A percentile compares a stretch with the other conserved stretches of the same genome.
phyloP scores from a whole-genome alignment of 371 early-diverging fungal species.

The Homolaphlyctis polyrhiza region DNA sequence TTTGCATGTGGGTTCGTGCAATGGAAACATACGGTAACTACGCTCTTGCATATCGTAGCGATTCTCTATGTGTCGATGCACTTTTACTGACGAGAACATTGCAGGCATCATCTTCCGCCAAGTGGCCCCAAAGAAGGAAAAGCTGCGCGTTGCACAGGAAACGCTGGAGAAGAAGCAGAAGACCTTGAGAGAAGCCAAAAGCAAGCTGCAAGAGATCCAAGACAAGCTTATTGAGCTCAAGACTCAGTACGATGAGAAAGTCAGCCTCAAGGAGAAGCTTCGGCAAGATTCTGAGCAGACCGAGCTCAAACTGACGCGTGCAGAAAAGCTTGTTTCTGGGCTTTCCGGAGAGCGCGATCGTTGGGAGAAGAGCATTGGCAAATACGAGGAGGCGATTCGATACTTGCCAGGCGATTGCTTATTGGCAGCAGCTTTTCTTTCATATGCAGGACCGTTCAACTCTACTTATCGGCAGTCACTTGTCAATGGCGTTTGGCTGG shows the following conservation, averaged over 20 bases:
- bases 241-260: slow-evolving; percentile 52
- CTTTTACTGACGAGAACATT: slow-evolving; percentile 17
- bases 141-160: slow-evolving; percentile 46
- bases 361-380: slow-evolving; percentile 48
- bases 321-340: slow-evolving; percentile 52
- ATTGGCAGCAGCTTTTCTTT: slow-evolving; percentile 48
- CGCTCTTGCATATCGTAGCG: neutral
- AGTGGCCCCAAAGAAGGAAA: slow-evolving; percentile 55
- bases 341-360: slow-evolving; percentile 46
- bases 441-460: slow-evolving; percentile 52
- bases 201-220: slow-evolving; percentile 51
- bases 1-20: slow-evolving; percentile 56
- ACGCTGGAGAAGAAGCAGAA: slow-evolving; percentile 53
- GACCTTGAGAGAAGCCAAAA: slow-evolving; percentile 43
- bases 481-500: slow-evolving; percentile 38
- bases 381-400: slow-evolving; percentile 42
- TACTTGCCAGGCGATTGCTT: slow-evolving; percentile 50
- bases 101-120: slow-evolving; percentile 39
- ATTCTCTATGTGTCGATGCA: neutral
- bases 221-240: slow-evolving; percentile 47
- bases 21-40: slow-evolving; percentile 49
- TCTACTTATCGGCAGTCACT: slow-evolving; percentile 36
- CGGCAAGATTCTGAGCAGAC: slow-evolving; percentile 46
- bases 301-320: slow-evolving; percentile 43
- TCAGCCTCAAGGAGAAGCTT: slow-evolving; percentile 45